Evolutionary conservation across 2,329 filamentous ascomycete genomes (phyloP).

Genomic region (Colletotrichum cereale): DNA sequence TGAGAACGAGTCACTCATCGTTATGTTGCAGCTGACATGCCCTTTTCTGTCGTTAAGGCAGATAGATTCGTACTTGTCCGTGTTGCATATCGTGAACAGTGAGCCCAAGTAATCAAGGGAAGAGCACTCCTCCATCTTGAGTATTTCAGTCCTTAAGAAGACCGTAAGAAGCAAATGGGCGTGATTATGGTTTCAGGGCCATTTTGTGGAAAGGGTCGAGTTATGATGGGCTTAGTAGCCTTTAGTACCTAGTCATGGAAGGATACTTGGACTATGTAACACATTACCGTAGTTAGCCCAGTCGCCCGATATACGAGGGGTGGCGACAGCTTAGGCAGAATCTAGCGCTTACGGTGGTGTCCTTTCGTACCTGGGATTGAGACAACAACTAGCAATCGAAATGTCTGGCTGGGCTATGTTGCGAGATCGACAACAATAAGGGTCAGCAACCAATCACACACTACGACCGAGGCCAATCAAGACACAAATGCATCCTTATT

Average conservation of each 20-base stretch:
- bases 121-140: neutral
- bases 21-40: slow-evolving; percentile 3
- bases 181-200: neutral
- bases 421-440: neutral
- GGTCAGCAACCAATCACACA: neutral
- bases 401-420: neutral
- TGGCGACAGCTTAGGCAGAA: neutral
- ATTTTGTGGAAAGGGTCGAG: too few relatives aligned
- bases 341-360: neutral
- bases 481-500: neutral
- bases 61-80: neutral
- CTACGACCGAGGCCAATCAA: neutral
- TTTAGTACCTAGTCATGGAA: too few relatives aligned
- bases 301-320: neutral
- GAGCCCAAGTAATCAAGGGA: neutral
- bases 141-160: too few relatives aligned
- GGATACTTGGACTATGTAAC: neutral
- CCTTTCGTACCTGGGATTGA: neutral
- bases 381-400: neutral
- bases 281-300: neutral
- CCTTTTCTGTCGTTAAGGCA: neutral
- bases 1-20: neutral
- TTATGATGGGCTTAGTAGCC: too few relatives aligned
- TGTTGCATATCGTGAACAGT: neutral
- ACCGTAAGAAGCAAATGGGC: neutral